Evolutionary conservation across 192 early-diverging fungal genomes (phyloP).

Genomic region (Diversispora epigaea): DNA sequence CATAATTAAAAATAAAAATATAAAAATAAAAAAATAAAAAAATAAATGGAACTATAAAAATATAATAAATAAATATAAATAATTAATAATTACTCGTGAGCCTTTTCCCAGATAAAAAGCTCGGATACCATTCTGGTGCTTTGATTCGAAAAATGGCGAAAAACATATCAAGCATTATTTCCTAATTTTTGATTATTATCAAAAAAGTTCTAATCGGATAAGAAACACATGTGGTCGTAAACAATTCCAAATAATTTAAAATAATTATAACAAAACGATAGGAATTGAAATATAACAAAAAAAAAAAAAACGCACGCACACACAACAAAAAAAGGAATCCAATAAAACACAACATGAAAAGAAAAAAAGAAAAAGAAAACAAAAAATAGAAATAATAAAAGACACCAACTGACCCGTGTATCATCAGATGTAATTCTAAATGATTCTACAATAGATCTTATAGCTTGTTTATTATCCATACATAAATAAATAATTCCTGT

Average conservation of each 20-base stretch:
- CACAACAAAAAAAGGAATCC: too few relatives aligned
- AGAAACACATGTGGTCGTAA: constrained; percentile 10
- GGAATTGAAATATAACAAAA: too few relatives aligned
- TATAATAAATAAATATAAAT: not conserved
- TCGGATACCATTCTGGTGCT: constrained; percentile 58
- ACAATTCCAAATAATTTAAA: constrained; percentile 20
- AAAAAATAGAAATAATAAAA: not conserved
- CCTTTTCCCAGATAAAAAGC: constrained; percentile 45
- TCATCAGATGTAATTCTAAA: constrained; percentile 68
- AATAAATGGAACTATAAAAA: not conserved
- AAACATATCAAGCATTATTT: constrained; percentile 78
- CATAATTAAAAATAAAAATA: not conserved
- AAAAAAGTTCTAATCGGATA: constrained; percentile 21
- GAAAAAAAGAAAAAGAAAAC: not conserved
- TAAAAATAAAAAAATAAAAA: not conserved
- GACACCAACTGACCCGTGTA: constrained; percentile 51
- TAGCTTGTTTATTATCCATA: constrained; percentile 66
- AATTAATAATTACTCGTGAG: constrained; percentile 36
- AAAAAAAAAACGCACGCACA: too few relatives aligned
- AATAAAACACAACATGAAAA: too few relatives aligned
- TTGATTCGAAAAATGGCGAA: constrained; percentile 76
- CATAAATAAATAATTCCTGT: constrained; percentile 78
- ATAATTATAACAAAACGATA: constrained; percentile 24
- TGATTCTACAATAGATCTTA: constrained; percentile 69
- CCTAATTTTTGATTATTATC: constrained; percentile 42